Percentiles rank a stretch among this genome's conserved stretches.
phyloP scores from a whole-genome alignment of 192 early-diverging fungal species.

The Bifiguratus adelaidae region DNA sequence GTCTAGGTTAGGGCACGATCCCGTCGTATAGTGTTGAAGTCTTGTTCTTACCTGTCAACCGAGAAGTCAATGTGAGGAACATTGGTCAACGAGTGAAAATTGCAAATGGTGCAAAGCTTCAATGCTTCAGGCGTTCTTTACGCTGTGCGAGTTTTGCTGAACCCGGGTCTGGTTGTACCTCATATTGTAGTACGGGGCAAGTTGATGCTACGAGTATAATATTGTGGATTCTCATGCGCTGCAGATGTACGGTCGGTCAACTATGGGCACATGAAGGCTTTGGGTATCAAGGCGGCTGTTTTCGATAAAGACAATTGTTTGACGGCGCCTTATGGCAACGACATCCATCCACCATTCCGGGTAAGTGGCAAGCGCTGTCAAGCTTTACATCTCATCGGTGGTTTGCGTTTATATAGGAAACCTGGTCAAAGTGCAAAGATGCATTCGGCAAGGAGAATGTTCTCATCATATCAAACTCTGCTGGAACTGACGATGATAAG shows the following conservation, averaged over 20 bases:
- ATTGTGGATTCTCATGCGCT: neutral
- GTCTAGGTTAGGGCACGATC: too few species aligned
- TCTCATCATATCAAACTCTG: constrained; percentile 86
- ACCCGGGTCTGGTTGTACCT: constrained; percentile 64
- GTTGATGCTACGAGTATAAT: neutral
- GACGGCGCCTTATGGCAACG: constrained; percentile 66
- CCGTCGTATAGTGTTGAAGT: too few species aligned
- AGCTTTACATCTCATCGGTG: neutral
- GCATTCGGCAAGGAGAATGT: constrained; percentile 52
- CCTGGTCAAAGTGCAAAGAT: constrained; percentile 54
- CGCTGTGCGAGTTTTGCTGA: constrained; percentile 34
- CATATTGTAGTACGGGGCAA: constrained; percentile 59
- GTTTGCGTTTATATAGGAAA: constrained; percentile 18
- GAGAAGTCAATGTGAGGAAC: too few species aligned
- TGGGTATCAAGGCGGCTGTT: constrained; percentile 61
- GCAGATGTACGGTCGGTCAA: constrained; percentile 61
- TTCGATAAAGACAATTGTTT: constrained; percentile 99
- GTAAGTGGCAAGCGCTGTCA: constrained; percentile 8
- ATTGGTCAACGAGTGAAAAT: too few species aligned
- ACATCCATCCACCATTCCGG: constrained; percentile 60
- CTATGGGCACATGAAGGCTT: constrained; percentile 38
- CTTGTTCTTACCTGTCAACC: too few species aligned
- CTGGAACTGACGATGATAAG: constrained; percentile 77
- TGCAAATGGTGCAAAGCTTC: constrained; percentile 81
- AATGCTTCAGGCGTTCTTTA: constrained; percentile 57